These are phyloP conservation scores for Penicillium sp. DNA, from an alignment of 2,329 filamentous ascomycete species.

Conservation along the genomic window DNA sequence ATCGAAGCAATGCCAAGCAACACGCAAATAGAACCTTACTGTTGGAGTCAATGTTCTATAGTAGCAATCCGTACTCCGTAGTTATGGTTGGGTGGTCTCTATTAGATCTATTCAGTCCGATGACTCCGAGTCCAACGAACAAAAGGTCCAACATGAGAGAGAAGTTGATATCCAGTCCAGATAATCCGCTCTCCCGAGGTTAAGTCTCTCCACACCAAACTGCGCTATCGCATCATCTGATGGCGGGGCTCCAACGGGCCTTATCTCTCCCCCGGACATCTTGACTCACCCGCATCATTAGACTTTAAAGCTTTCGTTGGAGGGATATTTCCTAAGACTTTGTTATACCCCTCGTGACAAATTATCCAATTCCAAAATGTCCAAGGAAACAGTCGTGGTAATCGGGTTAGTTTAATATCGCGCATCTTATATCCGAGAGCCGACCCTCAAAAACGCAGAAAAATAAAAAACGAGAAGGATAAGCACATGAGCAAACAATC, in stretches of 20 bases:
- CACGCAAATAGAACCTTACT: not conserved
- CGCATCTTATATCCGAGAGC: not conserved
- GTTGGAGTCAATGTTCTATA: not conserved
- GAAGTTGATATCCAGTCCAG: not conserved
- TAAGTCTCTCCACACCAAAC: no score
- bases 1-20: not conserved
- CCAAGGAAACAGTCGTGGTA: conserved; percentile 37
- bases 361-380: conserved; percentile 17
- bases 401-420: conserved; percentile 31
- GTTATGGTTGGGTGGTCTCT: no score
- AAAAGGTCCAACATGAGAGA: no score
- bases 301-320: no score
- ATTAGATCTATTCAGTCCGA: no score
- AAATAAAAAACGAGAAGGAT: not conserved
- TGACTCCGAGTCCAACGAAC: no score
- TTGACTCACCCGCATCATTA: not conserved
- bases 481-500: not conserved
- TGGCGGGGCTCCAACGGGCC: conserved; percentile 9
- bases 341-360: not conserved
- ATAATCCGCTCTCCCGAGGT: not conserved
- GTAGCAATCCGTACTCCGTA: no score
- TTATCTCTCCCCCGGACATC: conserved; percentile 14
- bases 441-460: not conserved
- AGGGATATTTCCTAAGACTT: not conserved
- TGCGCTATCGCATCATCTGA: conserved; percentile 17